These are phyloP conservation scores for Entelexis paramagnoliae DNA, from an alignment of 1,139 yeast genomes.

Conservation along the genomic window DNA sequence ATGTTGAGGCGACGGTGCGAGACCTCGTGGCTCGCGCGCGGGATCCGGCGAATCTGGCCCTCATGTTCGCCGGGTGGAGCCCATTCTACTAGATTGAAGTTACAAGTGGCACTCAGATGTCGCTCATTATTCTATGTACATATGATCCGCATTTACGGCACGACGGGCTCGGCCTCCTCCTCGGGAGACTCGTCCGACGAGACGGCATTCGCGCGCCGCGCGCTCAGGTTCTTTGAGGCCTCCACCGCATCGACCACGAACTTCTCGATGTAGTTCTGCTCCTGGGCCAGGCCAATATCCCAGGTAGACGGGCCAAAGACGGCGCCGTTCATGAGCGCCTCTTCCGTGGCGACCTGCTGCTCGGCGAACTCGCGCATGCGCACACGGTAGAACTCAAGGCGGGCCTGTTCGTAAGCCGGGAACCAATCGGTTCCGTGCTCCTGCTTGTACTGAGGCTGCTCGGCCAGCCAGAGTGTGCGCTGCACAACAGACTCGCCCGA, in stretches of 20 bases:
- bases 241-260: constrained; percentile 60
- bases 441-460: constrained; percentile 28
- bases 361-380: constrained; percentile 79
- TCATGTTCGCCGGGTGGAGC: constrained; percentile 78
- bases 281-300: constrained; percentile 59
- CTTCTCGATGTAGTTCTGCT: constrained; percentile 56
- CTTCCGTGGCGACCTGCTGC: constrained; percentile 68
- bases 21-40: constrained; percentile 73
- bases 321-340: constrained; percentile 76
- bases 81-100: constrained; percentile 21
- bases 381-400: constrained; percentile 76
- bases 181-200: constrained; percentile 11
- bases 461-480: constrained; percentile 65
- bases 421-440: constrained; percentile 37
- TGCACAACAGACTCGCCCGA: constrained; percentile 95
- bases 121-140: neutral
- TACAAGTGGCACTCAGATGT: neutral
- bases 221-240: constrained; percentile 27
- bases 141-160: neutral
- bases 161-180: neutral
- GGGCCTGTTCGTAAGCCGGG: constrained; percentile 74
- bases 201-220: constrained; percentile 16
- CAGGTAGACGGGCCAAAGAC: constrained; percentile 52
- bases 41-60: constrained; percentile 54
- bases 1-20: constrained; percentile 74